Conservation (phyloP, 768 basidiomycete genomes). For the Tylopilus intermedius region DNA sequence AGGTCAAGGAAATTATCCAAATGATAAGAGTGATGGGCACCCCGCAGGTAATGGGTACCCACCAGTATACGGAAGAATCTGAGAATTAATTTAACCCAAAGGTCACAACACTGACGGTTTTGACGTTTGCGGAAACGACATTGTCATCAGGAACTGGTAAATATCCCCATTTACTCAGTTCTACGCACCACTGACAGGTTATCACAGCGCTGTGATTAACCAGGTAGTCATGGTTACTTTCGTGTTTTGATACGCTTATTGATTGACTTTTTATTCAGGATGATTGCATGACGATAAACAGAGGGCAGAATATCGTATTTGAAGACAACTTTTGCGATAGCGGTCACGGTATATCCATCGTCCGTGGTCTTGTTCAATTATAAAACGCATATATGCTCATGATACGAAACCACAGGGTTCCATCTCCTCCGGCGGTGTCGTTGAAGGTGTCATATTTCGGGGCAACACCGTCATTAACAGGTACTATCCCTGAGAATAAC, state of each 20-base stretch:
- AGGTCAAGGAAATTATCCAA: constrained; percentile 52
- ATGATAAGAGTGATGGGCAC: constrained; percentile 43
- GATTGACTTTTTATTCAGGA: constrained; percentile 33
- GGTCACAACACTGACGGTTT: constrained; percentile 52
- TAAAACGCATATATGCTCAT: not conserved
- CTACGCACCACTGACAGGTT: not conserved
- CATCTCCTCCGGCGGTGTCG: constrained; percentile 41
- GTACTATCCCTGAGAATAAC: constrained; percentile 25
- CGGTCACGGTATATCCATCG: constrained; percentile 64
- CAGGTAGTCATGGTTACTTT: constrained; percentile 14
- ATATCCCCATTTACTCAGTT: not conserved
- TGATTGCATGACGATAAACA: constrained; percentile 57
- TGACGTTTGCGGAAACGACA: constrained; percentile 34
- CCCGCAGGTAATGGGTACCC: constrained; percentile 38
- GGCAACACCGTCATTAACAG: constrained; percentile 55
- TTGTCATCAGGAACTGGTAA: constrained; percentile 33
- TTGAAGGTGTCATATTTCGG: constrained; percentile 44
- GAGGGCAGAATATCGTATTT: constrained; percentile 43
- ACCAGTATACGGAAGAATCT: not conserved
- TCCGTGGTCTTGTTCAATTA: constrained; percentile 3
- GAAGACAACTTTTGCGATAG: constrained; percentile 48
- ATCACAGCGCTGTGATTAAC: constrained; percentile 20
- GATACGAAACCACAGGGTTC: constrained; percentile 41
- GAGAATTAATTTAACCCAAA: not conserved
- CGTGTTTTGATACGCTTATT: not conserved